These are phyloP conservation scores for Exserohilum turcica DNA, from an alignment of 2,329 filamentous ascomycete genomes.

Conservation along the genomic window DNA sequence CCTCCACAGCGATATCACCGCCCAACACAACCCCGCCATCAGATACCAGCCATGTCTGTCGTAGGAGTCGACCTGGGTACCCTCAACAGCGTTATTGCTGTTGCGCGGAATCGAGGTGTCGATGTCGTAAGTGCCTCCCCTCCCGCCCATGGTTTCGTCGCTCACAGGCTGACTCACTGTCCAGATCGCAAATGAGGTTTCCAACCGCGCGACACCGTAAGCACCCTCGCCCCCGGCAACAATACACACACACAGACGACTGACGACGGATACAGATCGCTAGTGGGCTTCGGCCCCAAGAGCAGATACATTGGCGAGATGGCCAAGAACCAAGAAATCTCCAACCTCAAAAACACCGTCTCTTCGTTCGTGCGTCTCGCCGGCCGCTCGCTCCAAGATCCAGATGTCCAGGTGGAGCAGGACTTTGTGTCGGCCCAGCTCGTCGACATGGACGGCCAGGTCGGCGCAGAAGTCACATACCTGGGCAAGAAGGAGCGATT, in stretches of 20 bases:
- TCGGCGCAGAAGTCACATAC: constrained; percentile 92
- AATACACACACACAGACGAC: constrained; percentile 14
- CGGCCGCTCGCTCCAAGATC: constrained; percentile 83
- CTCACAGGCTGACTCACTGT: constrained; percentile 29
- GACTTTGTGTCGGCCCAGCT: constrained; percentile 85
- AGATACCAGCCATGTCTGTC: constrained; percentile 60
- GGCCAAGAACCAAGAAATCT: constrained; percentile 98
- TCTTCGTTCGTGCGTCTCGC: constrained; percentile 88
- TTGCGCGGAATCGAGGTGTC: constrained; percentile 97
- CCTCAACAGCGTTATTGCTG: constrained; percentile 95
- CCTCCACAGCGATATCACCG: constrained; percentile 29
- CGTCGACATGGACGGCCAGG: constrained; percentile 89
- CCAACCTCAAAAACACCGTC: constrained; percentile 99
- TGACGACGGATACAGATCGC: constrained; percentile 59
- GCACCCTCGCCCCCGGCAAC: constrained; percentile 49
- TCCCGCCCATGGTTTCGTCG: neutral
- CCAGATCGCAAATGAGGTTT: constrained; percentile 98
- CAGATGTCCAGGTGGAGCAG: constrained; percentile 92
- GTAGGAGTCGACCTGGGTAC: constrained; percentile 93
- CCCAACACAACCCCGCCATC: constrained; percentile 38
- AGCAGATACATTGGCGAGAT: constrained; percentile 91
- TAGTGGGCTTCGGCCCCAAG: constrained; percentile 95
- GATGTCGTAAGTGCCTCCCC: constrained; percentile 79
- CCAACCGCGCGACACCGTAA: constrained; percentile 97
- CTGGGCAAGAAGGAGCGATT: constrained; percentile 94